Evolutionary conservation across 768 basidiomycete species (phyloP).

Genomic region (Amanita polypyramis): DNA sequence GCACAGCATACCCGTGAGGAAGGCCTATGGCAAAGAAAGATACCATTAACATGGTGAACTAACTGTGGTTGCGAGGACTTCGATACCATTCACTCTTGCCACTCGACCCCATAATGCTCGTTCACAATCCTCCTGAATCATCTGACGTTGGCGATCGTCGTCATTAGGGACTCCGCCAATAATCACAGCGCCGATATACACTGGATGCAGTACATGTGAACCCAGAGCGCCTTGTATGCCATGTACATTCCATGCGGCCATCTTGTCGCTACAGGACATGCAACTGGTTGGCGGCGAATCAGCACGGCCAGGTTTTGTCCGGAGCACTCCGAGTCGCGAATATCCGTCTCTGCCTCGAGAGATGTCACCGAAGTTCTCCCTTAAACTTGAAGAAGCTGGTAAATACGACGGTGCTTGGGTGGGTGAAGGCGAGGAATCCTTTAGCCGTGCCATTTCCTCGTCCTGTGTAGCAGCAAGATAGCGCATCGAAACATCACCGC

Average conservation of each 20-base stretch:
- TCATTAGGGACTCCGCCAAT: constrained; percentile 57
- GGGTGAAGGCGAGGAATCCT: constrained; percentile 20
- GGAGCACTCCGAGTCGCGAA: constrained; percentile 58
- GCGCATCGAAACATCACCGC: constrained; percentile 84
- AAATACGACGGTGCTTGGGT: constrained; percentile 25
- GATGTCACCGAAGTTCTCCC: constrained; percentile 22
- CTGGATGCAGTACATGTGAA: constrained; percentile 38
- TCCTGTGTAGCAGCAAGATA: constrained; percentile 71
- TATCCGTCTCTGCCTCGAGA: constrained; percentile 81
- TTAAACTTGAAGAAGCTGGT: constrained; percentile 10
- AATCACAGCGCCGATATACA: constrained; percentile 58
- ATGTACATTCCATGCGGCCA: constrained; percentile 75
- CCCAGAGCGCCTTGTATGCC: constrained; percentile 83
- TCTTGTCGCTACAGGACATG: constrained; percentile 95
- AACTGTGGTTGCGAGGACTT: not conserved
- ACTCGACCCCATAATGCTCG: constrained; percentile 57
- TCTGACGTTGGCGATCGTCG: constrained; percentile 12
- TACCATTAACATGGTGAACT: not conserved
- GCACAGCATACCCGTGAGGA: constrained; percentile 36
- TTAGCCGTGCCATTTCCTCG: constrained; percentile 57
- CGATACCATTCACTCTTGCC: constrained; percentile 28
- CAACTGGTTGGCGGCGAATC: constrained; percentile 76
- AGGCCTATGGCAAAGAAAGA: constrained; percentile 26
- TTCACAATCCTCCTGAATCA: constrained; percentile 51
- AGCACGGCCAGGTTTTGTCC: constrained; percentile 90